Base-by-base conservation (phyloP, 2,329 filamentous ascomycete genomes). In the Ophiocordyceps camponoti-rufipedis region DNA sequence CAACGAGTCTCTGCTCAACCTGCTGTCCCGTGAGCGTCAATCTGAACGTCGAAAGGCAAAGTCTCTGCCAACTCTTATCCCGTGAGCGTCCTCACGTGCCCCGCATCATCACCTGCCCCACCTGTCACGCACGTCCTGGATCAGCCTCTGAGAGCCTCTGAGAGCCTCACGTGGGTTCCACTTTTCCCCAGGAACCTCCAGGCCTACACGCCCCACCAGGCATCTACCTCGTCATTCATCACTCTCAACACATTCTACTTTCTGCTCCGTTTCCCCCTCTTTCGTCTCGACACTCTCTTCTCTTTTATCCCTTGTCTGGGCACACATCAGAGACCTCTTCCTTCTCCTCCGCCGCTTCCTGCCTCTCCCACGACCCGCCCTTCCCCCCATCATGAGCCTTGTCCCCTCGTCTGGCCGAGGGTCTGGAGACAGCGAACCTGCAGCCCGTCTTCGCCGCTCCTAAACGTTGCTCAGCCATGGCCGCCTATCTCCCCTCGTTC, bases 401-500 rank as follows among this genome's bases (percentile, higher is more conserved):
- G 33, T 56, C 58, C 57, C 57, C 57, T 55, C 58, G 56, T 55
- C 50, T 56, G 54, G 53, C 58, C 53, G 54, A 53, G 57, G 60
- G 57, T 56, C 58, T 56, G 54, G 53, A 55, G 55, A 60, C 59
- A 56, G 52, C 52, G 54, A 54, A 50, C 52, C 53, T 49, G 53
- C 53, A 48, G 48, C 29, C 42, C 38, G 39, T 31, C 35, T 41
- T 45, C 42, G 44, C 41, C 28, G 38, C 43, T 42, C 43, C 47
- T 46, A 49, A 53, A n/a, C 28, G 46, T 8, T 9, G 7, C 29
- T 32, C 32, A 13, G 28, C 28, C 39, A 87, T 88, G 83, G 78
- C 80, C 45, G 79, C 74, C 58, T 78, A 85, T 59, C 74, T 91
- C 56, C 80, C 70, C 62, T 71, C 70, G 47, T 76, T 78, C 55